Evolutionary conservation across 2,329 filamentous ascomycete genomes (phyloP), one percentile per base, ranked within the genome.

Genomic region (Pseudopithomyces maydicus): DNA sequence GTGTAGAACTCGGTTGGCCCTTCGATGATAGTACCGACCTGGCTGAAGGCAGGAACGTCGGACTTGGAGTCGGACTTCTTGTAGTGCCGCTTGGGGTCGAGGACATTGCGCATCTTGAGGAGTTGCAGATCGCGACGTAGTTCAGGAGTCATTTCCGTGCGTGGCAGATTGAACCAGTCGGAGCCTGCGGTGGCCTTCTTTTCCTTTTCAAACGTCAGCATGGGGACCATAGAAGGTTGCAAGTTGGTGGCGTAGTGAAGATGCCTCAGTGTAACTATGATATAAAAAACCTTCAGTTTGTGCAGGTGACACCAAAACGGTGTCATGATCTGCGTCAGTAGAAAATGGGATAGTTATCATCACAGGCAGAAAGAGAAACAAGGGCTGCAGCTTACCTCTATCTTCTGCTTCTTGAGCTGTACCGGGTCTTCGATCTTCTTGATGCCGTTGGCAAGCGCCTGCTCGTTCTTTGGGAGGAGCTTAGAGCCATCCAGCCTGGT

Each of bases 71-170:
- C 85, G 50, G 94, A 88, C 76, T 97, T 98, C 75, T 94, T 96
- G 82, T 96, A 96, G 70, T 94, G 90, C 48, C 90, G 84, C 74
- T 98, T 94, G 0, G 92, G 88, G 64, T 98, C 94, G 20, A 98
- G 82, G 19, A 97, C 88, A 54, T 88, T 89, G 74, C 95, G 88
- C 89, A 97, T 94, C 63, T 91, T 88, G 57, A 99, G 81, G 11
- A 98, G 81, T 76, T 97, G 92, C 49, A 97, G 82, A 73, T 99
- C 94, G 65, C 92, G 85, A 77, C 93, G 96, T 59, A 97, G 82
- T 70, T 96, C 88, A 8, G 92, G 86, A 0, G 92, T 97, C 49
- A 97, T 78, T 49, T 91, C 83, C 23, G 94, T 97, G 68, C 88
- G 88, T 6, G 93, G 93, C 52, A 99, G 82, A 67, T 96, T 85